phyloP scores from a whole-genome alignment of 306 rosid genomes.

The Cucumis cinereus region DNA sequence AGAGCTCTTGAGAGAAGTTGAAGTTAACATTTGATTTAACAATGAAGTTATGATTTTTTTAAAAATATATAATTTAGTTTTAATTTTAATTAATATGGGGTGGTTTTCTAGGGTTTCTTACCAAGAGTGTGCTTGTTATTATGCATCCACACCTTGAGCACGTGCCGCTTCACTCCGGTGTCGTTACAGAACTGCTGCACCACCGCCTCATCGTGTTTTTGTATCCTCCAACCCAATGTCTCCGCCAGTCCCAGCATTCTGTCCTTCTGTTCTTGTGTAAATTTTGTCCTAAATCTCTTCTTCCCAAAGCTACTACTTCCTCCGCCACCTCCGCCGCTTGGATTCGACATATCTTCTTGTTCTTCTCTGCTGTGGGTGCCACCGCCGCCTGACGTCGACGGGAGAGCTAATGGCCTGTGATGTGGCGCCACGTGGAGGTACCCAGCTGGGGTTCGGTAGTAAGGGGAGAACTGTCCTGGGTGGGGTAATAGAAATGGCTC shows the following conservation, averaged over 20 bases:
- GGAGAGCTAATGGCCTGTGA: slow-evolving; percentile 68
- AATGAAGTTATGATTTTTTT: neutral
- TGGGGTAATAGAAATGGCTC: slow-evolving; percentile 39
- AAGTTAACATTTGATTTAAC: neutral
- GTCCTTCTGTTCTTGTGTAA: slow-evolving; percentile 71
- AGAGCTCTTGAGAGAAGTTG: neutral
- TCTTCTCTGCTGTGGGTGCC: slow-evolving; percentile 58
- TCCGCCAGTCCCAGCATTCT: slow-evolving; percentile 79
- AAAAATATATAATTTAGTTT: neutral
- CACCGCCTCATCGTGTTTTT: slow-evolving; percentile 68
- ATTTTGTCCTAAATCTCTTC: slow-evolving; percentile 74
- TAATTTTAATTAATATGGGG: neutral
- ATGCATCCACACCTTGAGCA: slow-evolving; percentile 99
- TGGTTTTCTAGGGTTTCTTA: slow-evolving; percentile 59
- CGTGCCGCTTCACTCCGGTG: slow-evolving; percentile 76
- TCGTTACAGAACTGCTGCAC: slow-evolving; percentile 74
- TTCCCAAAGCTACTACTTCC: slow-evolving; percentile 13
- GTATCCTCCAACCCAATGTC: slow-evolving; percentile 80
- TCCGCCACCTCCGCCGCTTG: slow-evolving; percentile 37
- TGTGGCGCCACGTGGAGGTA: slow-evolving; percentile 55
- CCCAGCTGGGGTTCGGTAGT: slow-evolving; percentile 66
- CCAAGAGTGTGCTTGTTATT: slow-evolving; percentile 98
- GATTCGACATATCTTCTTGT: slow-evolving; percentile 69
- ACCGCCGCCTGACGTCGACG: slow-evolving; percentile 73
- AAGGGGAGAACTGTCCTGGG: slow-evolving; percentile 41